Conservation (phyloP, 2,329 filamentous ascomycete genomes). For the Diaporthe humulicola region DNA sequence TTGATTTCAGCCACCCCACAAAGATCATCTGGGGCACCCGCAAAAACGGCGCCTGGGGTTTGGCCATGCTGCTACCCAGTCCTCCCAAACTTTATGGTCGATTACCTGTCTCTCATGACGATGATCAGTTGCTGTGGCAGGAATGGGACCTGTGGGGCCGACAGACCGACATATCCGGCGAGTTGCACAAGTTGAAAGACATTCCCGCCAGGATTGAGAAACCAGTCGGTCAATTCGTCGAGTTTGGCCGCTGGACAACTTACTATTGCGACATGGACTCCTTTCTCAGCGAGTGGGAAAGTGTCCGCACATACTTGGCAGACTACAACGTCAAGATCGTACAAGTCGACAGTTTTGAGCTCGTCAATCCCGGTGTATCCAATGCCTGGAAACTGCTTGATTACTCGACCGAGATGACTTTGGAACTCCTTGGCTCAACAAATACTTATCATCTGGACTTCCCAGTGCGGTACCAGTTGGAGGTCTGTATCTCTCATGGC, state of each 20-base stretch:
- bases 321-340: constrained; percentile 77
- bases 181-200: constrained; percentile 48
- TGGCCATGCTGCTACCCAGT: constrained; percentile 62
- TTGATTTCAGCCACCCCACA: constrained; percentile 62
- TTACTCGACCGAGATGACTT: constrained; percentile 3
- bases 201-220: constrained; percentile 56
- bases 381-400: constrained; percentile 37
- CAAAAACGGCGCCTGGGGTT: constrained; percentile 48
- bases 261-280: constrained; percentile 61
- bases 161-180: constrained; percentile 59
- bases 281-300: constrained; percentile 50
- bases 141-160: constrained; percentile 62
- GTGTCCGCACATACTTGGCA: constrained; percentile 67
- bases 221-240: constrained; percentile 54
- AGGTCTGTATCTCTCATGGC: constrained; percentile 89
- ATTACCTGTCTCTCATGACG: constrained; percentile 50
- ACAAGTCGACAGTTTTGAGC: constrained; percentile 17
- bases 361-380: constrained; percentile 25
- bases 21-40: constrained; percentile 55
- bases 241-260: constrained; percentile 70
- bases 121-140: constrained; percentile 53
- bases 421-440: constrained; percentile 51
- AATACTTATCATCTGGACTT: constrained; percentile 70
- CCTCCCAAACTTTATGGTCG: constrained; percentile 64
- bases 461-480: constrained; percentile 87